phyloP scores from a whole-genome alignment of 2,329 filamentous ascomycete species.

The Cladosporium sp. region DNA sequence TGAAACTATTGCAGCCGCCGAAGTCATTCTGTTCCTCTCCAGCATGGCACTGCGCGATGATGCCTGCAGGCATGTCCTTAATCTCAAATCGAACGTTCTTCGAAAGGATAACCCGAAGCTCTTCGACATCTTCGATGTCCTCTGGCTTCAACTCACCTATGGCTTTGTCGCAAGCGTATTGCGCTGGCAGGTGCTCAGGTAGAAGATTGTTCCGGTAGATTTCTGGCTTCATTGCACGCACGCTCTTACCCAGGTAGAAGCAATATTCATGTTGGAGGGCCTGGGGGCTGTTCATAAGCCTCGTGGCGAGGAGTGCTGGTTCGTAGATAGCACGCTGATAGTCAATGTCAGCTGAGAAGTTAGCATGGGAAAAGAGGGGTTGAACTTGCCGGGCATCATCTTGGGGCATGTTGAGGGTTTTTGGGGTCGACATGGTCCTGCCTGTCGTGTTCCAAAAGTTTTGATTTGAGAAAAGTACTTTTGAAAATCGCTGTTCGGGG shows the following conservation, averaged over 20 bases:
- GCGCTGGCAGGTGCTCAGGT: background rate
- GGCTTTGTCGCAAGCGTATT: background rate
- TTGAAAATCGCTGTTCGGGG: too few relatives aligned
- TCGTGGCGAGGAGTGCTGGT: background rate
- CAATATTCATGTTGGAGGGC: background rate
- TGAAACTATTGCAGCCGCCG: background rate
- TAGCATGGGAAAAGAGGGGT: background rate
- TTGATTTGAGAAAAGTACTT: too few relatives aligned
- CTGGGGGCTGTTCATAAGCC: background rate
- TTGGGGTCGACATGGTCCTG: background rate
- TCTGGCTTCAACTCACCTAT: background rate
- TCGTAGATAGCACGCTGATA: background rate
- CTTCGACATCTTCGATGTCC: background rate
- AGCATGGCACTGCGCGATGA: background rate
- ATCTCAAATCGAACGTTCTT: background rate
- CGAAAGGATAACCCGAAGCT: background rate
- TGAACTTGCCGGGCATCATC: background rate
- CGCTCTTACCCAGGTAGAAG: background rate
- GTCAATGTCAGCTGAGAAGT: background rate
- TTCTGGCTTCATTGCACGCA: background rate
- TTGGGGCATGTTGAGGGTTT: background rate
- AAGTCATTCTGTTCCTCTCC: background rate
- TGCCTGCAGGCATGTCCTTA: too few relatives aligned
- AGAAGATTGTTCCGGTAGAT: too few relatives aligned
- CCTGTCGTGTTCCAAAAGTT: too few relatives aligned